These are phyloP conservation scores for Citrus glauca DNA, from an alignment of 345 rosid species.

Conservation along the genomic window DNA sequence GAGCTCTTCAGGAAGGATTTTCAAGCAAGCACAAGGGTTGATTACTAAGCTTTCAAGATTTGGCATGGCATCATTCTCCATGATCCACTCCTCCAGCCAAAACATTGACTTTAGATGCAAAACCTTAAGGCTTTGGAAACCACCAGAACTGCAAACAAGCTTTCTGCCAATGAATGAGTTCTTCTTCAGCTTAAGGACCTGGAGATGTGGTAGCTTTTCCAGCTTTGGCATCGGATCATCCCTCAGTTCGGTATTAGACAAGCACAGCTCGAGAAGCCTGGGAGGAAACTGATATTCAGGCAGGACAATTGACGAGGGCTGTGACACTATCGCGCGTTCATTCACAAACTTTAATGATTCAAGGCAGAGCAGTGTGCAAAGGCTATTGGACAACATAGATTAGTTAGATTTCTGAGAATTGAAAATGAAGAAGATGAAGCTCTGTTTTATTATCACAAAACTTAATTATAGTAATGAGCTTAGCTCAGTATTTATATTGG, in stretches of 20 bases:
- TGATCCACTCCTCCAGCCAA: constrained; percentile 1
- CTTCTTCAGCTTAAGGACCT: background rate
- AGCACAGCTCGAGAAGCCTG: background rate
- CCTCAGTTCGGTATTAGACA: background rate
- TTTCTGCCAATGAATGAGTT: background rate
- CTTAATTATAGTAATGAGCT: no score
- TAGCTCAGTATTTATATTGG: no score
- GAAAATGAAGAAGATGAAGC: no score
- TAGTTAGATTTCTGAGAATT: no score
- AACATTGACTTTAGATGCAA: constrained; percentile 2
- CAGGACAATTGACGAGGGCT: background rate
- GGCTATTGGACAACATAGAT: background rate
- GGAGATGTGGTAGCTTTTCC: background rate
- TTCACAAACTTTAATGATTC: background rate
- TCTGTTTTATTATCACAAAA: no score
- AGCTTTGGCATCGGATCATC: background rate
- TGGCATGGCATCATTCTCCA: background rate
- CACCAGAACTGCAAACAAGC: background rate
- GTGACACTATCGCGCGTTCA: background rate
- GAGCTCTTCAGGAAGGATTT: background rate
- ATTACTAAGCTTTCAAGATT: background rate
- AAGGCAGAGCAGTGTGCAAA: background rate
- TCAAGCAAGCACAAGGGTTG: background rate
- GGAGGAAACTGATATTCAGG: background rate
- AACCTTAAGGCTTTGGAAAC: background rate